Percentiles rank a stretch among this genome's conserved stretches.
Conservation (phyloP, 169 alveolate genomes). For the Plasmodium gallinaceum region DNA sequence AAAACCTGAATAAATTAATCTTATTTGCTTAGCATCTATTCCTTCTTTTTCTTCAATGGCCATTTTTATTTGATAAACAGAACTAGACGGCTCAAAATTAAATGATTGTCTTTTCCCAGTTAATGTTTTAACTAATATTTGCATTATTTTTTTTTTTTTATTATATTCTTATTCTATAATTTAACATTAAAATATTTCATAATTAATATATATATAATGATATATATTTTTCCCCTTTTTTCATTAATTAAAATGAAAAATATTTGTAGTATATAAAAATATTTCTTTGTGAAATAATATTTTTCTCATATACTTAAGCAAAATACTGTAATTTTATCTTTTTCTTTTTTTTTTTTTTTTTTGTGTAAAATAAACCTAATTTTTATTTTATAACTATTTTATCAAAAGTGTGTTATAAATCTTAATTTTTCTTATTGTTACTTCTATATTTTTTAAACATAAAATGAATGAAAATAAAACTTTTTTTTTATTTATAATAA, state of each 20-base stretch:
- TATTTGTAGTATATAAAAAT: no score
- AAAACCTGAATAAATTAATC: slow-evolving; percentile 91
- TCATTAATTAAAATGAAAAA: background rate
- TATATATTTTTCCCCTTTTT: background rate
- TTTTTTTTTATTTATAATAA: no score
- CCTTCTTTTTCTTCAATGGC: slow-evolving; percentile 95
- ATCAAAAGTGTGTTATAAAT: no score
- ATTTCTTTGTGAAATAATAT: no score
- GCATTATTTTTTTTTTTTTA: slow-evolving; percentile 84
- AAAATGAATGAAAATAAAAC: no score
- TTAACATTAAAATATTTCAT: slow-evolving; percentile 57
- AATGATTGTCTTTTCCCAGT: slow-evolving; percentile 94
- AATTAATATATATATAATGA: background rate
- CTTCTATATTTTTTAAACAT: no score
- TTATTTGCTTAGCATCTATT: slow-evolving; percentile 90
- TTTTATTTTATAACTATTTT: no score
- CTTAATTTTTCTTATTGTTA: no score
- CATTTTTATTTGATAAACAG: slow-evolving; percentile 93
- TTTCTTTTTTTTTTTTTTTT: no score
- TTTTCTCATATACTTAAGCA: no score
- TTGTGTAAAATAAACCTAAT: no score
- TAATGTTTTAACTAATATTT: slow-evolving; percentile 92
- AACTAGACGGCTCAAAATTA: slow-evolving; percentile 96
- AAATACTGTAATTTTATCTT: no score
- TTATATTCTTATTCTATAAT: background rate